Percentiles rank a stretch among this genome's conserved stretches.
phyloP scores from a whole-genome alignment of 345 rosid genomes.

The Arabis hirsuta region DNA sequence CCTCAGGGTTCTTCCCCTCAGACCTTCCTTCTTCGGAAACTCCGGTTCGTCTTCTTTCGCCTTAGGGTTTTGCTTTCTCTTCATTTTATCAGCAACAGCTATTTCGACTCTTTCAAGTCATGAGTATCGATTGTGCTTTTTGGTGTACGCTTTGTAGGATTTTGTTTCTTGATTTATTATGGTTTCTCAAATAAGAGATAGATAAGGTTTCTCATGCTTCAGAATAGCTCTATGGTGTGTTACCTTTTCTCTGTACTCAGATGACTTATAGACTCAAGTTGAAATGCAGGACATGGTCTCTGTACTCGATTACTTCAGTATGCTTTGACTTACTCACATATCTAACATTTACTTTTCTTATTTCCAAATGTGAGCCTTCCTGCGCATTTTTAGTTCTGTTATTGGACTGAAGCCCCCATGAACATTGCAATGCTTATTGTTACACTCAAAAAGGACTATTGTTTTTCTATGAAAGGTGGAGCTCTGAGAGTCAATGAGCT shows the following conservation, averaged over 20 bases:
- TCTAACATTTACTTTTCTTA: background rate
- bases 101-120: background rate
- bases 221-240: background rate
- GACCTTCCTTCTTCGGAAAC: conserved; percentile 49
- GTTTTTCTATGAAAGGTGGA: conserved; percentile 34
- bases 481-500: conserved; percentile 44
- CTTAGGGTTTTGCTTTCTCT: background rate
- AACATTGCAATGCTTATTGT: background rate
- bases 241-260: background rate
- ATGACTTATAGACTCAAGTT: no score
- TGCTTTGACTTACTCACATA: background rate
- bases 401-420: background rate
- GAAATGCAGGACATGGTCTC: no score
- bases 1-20: conserved; percentile 39
- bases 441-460: conserved; percentile 8
- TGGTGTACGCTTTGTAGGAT: background rate
- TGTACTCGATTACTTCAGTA: background rate
- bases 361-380: background rate
- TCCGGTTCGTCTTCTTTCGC: conserved; percentile 28
- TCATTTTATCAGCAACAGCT: background rate
- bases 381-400: background rate
- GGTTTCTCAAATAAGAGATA: background rate
- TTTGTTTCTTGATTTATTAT: background rate
- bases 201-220: background rate
- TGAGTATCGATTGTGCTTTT: background rate